Percentiles rank a stretch among this genome's conserved stretches.
Evolutionary conservation across 208 protist species (phyloP).

Genomic region (Phytomonas francai): DNA sequence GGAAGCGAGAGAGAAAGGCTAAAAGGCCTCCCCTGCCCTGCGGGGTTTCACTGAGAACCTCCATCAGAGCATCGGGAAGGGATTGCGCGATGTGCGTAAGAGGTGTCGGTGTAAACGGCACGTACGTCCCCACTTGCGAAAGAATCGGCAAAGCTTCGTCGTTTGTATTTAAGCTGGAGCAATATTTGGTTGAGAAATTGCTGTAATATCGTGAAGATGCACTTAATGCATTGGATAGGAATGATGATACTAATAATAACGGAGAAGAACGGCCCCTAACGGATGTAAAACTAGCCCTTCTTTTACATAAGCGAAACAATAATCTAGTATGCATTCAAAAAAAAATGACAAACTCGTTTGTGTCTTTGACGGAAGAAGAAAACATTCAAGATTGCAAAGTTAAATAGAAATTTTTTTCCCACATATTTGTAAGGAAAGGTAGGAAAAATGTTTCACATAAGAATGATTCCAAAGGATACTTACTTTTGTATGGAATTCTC

Average conservation of each 20-base stretch:
- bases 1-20: slow-evolving; percentile 11
- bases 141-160: not conserved
- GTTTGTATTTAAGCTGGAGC: not conserved
- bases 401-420: not conserved
- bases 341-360: not conserved
- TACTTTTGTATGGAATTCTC: too few relatives aligned
- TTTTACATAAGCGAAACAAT: not conserved
- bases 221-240: not conserved
- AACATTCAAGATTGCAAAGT: not conserved
- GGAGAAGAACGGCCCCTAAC: not conserved
- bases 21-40: slow-evolving; percentile 10
- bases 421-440: not conserved
- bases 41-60: slow-evolving; percentile 18
- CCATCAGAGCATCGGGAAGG: slow-evolving; percentile 39
- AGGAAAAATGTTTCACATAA: not conserved
- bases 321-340: not conserved
- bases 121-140: slow-evolving; percentile 18
- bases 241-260: not conserved
- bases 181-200: not conserved
- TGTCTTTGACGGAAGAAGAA: not conserved
- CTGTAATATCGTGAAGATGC: not conserved
- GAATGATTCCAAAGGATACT: too few relatives aligned
- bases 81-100: slow-evolving; percentile 44
- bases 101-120: slow-evolving; percentile 47
- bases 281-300: not conserved